Conservation (phyloP, 1,139 yeast species). For the Maudiozyma humilis region DNA sequence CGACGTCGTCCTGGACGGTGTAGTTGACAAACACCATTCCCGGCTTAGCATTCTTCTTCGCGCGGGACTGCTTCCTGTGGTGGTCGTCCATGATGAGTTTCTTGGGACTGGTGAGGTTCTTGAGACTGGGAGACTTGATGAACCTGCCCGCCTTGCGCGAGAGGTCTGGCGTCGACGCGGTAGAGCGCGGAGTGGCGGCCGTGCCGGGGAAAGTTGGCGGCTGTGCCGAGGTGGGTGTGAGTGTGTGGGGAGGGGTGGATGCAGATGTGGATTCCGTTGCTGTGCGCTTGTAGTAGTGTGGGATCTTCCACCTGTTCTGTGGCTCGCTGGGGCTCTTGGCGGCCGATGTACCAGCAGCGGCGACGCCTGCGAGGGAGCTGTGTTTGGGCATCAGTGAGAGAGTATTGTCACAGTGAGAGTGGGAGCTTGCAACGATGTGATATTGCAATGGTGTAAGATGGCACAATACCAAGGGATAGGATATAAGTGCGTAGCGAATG, state of each 20-base stretch:
- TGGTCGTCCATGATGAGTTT: conserved; percentile 25
- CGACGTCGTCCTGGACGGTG: conserved; percentile 26
- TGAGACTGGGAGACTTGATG: conserved; percentile 14
- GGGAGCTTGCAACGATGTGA: too few relatives aligned
- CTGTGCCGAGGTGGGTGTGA: neutral
- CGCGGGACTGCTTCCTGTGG: conserved; percentile 11
- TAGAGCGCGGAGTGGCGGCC: neutral
- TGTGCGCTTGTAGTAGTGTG: conserved; percentile 28
- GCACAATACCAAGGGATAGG: too few relatives aligned
- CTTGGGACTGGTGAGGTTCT: conserved; percentile 25
- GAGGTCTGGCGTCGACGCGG: neutral
- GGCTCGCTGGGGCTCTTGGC: conserved; percentile 18
- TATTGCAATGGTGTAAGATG: too few relatives aligned
- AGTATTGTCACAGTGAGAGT: too few relatives aligned
- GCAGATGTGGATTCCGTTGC: neutral
- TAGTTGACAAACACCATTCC: conserved; percentile 31
- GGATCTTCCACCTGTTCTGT: conserved; percentile 30
- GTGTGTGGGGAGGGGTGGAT: neutral
- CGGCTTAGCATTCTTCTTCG: conserved; percentile 22
- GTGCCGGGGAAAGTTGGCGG: neutral
- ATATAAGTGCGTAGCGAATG: too few relatives aligned
- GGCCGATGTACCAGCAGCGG: conserved; percentile 1
- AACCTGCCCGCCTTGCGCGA: neutral
- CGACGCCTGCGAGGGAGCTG: neutral
- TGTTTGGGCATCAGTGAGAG: conserved; percentile 3